Percentiles rank a stretch among this genome's conserved stretches.
Conservation (phyloP, 2,329 filamentous ascomycete species). For the Paraphaeosphaeria minitans region DNA sequence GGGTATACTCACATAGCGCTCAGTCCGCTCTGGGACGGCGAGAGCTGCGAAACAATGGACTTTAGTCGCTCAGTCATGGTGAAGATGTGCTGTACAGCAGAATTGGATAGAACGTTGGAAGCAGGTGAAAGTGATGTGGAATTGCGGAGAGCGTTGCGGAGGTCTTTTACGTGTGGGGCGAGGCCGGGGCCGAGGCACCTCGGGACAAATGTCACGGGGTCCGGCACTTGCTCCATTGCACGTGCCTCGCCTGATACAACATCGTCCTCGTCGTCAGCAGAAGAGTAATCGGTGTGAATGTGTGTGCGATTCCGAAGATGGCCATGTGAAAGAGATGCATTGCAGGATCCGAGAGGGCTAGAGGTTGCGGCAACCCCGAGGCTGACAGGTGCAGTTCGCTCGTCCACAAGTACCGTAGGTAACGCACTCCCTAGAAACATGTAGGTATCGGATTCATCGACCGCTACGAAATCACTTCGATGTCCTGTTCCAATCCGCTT, state of each 20-base stretch:
- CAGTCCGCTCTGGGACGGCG: conserved; percentile 72
- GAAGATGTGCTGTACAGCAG: conserved; percentile 9
- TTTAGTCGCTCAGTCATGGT: conserved; percentile 74
- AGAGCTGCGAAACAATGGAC: conserved; percentile 85
- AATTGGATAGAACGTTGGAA: conserved; percentile 3
- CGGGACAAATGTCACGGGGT: conserved; percentile 8
- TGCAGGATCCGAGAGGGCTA: neutral
- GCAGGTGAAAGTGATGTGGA: neutral
- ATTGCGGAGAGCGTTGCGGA: conserved; percentile 9
- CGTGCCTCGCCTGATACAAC: neutral
- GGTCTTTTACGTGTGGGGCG: conserved; percentile 11
- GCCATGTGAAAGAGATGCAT: neutral
- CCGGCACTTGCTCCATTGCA: conserved; percentile 6
- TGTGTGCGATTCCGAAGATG: neutral
- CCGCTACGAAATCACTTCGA: no score
- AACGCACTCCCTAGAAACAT: no score
- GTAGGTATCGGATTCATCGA: no score
- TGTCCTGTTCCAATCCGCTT: no score
- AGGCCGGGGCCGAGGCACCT: conserved; percentile 8
- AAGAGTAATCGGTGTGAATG: neutral
- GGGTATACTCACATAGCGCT: conserved; percentile 69
- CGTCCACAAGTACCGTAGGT: no score
- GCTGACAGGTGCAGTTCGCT: neutral
- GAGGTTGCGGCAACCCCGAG: neutral
- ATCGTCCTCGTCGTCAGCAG: neutral